Evolutionary conservation across 2,329 filamentous ascomycete genomes (phyloP).

Genomic region (Rugonectria rugulosa): DNA sequence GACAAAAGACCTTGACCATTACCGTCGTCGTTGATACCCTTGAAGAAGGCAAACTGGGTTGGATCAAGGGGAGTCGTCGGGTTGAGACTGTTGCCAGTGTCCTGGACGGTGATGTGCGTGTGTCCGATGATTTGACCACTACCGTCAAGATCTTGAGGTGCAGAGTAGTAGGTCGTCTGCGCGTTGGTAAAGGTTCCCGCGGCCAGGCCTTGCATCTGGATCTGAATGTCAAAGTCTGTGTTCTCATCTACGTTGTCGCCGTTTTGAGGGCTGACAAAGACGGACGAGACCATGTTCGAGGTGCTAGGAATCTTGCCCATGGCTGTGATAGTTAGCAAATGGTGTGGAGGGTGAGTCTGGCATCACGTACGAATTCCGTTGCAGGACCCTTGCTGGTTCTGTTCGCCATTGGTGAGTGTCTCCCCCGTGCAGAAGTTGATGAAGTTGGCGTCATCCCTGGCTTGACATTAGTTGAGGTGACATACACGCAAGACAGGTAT

Average conservation of each 20-base stretch:
- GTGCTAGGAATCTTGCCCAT: conserved; percentile 68
- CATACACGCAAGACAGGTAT: not conserved
- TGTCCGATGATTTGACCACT: conserved; percentile 63
- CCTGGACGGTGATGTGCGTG: conserved; percentile 66
- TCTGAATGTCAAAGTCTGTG: conserved; percentile 59
- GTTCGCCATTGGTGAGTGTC: conserved; percentile 67
- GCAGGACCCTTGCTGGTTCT: conserved; percentile 66
- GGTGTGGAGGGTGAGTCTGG: not conserved
- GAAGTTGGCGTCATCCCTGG: conserved; percentile 66
- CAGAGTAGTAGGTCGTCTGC: conserved; percentile 66
- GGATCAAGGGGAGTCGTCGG: conserved; percentile 62
- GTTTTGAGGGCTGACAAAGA: conserved; percentile 62
- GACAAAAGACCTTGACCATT: conserved; percentile 62
- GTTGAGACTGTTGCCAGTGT: conserved; percentile 58
- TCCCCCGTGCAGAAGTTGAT: conserved; percentile 68
- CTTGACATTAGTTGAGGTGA: conserved; percentile 28
- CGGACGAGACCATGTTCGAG: conserved; percentile 64
- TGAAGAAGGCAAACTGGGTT: conserved; percentile 67
- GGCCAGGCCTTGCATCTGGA: conserved; percentile 61
- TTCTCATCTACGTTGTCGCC: conserved; percentile 55
- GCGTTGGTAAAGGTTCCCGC: conserved; percentile 70
- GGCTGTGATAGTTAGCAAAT: conserved; percentile 44
- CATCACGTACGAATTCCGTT: conserved; percentile 65
- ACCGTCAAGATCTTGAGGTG: conserved; percentile 61
- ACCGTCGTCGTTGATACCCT: conserved; percentile 70